Evolutionary conservation across 2,329 filamentous ascomycete genomes (phyloP), one percentile per base, ranked within the genome.

Genomic region (Ascochyta lentis): DNA sequence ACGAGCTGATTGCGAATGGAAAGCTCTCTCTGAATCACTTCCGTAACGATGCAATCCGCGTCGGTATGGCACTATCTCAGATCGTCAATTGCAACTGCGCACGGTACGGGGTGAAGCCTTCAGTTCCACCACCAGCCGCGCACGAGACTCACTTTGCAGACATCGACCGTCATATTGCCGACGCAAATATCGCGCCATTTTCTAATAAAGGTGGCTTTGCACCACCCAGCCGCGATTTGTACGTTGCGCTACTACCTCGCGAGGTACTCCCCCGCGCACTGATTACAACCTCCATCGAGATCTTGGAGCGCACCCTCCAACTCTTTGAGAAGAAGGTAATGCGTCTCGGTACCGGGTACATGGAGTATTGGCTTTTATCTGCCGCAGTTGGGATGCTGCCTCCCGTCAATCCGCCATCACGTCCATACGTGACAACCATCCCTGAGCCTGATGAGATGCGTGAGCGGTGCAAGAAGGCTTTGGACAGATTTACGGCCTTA

Each of bases 341-440:
- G 62, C 70, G 72, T 8, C 59, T 75, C 10, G 73, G 72, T 8
- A 73, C 70, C 2, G 73, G 69, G 2, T 75, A 72, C 37, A 72
- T 74, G 66, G 72, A 75, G 45, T 73, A 64, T 50, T 75, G 70
- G 66, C 57, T 73, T 8, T 54, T 75, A 31, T 66, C 60, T n/a
- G 67, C 73, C 16, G 69, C 69, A 1, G 56, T 69, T 16, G 64
- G 63, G 7, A 69, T 74, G 56, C 65, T 75, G 15, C 72, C 72
- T 3, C 58, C 65, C 4, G 59, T 64, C 1, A 24, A 52, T 1
- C 48, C 54, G 12, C 26, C 53, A 26, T 59, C 59, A 6, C 52
- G 56, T 0, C 63, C 64, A 1, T 64, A 66, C 1, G 64, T 58
- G 10, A 58, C 63, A 15, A 65, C 60, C 1, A 50, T 44, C 6